Conservation (phyloP, 108 stramenopile species). For the Conticribra guillardii region DNA sequence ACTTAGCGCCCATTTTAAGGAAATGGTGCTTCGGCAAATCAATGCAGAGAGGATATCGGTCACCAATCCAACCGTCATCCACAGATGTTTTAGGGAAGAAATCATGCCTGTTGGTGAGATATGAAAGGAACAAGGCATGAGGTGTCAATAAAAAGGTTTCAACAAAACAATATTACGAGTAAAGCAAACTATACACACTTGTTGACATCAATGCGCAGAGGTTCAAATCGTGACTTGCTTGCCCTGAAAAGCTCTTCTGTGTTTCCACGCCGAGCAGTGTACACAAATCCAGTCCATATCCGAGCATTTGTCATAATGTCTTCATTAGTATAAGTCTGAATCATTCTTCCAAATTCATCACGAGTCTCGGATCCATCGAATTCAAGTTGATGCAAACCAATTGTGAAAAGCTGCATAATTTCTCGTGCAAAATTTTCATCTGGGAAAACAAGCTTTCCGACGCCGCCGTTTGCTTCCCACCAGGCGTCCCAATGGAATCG, state of each 20-base stretch:
- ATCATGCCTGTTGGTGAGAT: too few species aligned
- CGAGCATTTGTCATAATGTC: slow-evolving; percentile 53
- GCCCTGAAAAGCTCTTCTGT: slow-evolving; percentile 49
- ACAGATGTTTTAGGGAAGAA: too few species aligned
- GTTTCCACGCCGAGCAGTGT: slow-evolving; percentile 44
- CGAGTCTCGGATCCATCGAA: slow-evolving; percentile 50
- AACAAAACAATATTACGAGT: slow-evolving; percentile 44
- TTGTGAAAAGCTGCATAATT: too few species aligned
- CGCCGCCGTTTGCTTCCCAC: neutral
- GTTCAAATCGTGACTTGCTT: slow-evolving; percentile 51
- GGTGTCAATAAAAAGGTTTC: too few species aligned
- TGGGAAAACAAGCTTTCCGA: slow-evolving; percentile 5
- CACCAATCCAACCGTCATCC: too few species aligned
- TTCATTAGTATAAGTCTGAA: slow-evolving; percentile 51
- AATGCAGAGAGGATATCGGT: slow-evolving; percentile 52
- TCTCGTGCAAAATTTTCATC: too few species aligned
- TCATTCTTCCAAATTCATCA: slow-evolving; percentile 36
- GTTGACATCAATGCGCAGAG: slow-evolving; percentile 46
- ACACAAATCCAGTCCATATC: slow-evolving; percentile 55
- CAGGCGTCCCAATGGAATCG: slow-evolving; percentile 28
- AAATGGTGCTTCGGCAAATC: slow-evolving; percentile 62
- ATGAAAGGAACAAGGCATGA: too few species aligned
- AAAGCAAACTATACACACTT: slow-evolving; percentile 59
- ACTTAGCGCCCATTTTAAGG: slow-evolving; percentile 51
- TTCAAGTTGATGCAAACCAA: slow-evolving; percentile 54